phyloP scores from a whole-genome alignment of 331 rosid species.

The Stylosanthes scabra region DNA sequence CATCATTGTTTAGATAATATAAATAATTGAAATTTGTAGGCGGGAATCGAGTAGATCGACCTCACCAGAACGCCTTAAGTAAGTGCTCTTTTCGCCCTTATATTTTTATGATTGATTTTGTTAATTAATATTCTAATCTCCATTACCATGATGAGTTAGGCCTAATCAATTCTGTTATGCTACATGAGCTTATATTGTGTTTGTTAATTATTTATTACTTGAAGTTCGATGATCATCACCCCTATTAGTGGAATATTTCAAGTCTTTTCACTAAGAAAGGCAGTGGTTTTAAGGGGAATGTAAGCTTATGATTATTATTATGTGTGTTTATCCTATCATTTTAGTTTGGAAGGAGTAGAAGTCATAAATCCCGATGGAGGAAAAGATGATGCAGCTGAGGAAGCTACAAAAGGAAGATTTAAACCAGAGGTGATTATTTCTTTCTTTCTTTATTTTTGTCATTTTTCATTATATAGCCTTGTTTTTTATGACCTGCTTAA shows the following conservation, averaged over 20 bases:
- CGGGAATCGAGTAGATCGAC: too few species aligned
- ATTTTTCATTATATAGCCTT: background rate
- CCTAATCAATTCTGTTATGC: too few species aligned
- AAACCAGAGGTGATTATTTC: conserved; percentile 61
- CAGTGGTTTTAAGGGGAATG: conserved; percentile 3
- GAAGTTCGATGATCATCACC: background rate
- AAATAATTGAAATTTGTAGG: too few species aligned
- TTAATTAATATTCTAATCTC: too few species aligned
- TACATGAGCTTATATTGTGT: too few species aligned
- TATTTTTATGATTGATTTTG: too few species aligned
- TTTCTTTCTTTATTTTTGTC: background rate
- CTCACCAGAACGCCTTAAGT: too few species aligned
- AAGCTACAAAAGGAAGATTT: conserved; percentile 89
- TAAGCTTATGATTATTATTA: background rate
- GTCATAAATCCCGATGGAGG: conserved; percentile 88
- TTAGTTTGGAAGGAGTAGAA: conserved; percentile 80
- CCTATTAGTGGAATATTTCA: background rate
- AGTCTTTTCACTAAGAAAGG: background rate
- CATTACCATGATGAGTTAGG: too few species aligned
- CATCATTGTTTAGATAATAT: background rate
- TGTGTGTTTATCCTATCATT: conserved; percentile 19
- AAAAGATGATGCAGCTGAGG: conserved; percentile 79
- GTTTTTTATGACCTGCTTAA: background rate
- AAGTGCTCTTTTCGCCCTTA: too few species aligned
- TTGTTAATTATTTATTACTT: background rate